Evolutionary conservation across 2,329 filamentous ascomycete genomes (phyloP), one percentile per base, ranked within the genome.

Genomic region (Alternaria incomplexa): DNA sequence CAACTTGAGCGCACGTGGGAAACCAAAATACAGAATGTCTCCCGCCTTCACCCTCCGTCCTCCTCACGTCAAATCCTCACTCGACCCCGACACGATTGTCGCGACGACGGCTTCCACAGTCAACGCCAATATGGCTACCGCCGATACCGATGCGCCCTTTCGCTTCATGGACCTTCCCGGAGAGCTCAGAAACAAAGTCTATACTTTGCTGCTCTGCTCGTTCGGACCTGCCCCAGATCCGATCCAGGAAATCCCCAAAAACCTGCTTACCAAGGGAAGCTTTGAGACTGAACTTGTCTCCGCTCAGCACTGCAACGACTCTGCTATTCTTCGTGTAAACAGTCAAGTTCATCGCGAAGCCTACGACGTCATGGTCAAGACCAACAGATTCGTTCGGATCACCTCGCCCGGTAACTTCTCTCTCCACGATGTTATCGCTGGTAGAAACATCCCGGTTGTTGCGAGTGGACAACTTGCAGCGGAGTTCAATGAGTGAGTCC

Each of bases 181-280:
- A 32, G 68, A 67, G 20, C 59, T 68, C 6, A 58, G 68, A 6
- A 52, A 68, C 26, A 64, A 65, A 17, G 55, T 70, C 7, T 70
- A 67, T 23, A 45, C 64, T 66, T 11, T 70, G 58, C 54, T 28
- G 3, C 15, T 48, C 25, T 40, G 36, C n/a, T 40, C 36, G n/a
- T 40, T 40, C 2, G 36, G 36, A 40, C 36, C 36, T 1, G 3
- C 36, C 36, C 36, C 36, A 40, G 0, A 0, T 10, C 36, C 36
- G 0, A 0, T 0, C 32, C 32, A 0, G 2, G 0, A 11, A 1
- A 40, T 40, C 0, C n/a, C 36, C n/a, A 0, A 17, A 1, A 2
- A 40, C 0, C n/a, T 17, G n/a, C 1, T 40, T 3, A 40, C 2
- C 9, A 11, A 40, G 36, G 0, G 1, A 0, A 40, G 1, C 36